Base-by-base conservation (phyloP, 257 asterid species). In the Nicotiana obtusifolia region DNA sequence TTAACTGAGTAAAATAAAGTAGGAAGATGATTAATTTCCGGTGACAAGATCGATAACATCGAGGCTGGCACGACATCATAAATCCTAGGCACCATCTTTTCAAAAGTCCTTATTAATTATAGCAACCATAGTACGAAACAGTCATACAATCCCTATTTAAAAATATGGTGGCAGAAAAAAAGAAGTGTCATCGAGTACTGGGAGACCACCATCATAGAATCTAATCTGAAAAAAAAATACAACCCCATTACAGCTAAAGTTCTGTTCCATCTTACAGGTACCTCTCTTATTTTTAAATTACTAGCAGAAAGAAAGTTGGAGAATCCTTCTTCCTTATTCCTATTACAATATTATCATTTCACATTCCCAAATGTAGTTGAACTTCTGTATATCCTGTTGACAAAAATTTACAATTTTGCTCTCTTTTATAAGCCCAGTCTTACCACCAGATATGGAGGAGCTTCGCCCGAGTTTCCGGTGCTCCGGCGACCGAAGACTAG, bases 191-290 rank as follows among this genome's bases (percentile, higher is more conserved):
- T 90, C 89, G 90, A 90, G 87, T 91, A 62, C 89, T 44, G 81
- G 81, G 84, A 71, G 82, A 82, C 83, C 88, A 76, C 85, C 86
- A 83, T 53, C 24, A 56, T 60, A 83, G 88, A 89, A 85, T 88
- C 92, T 87, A 56, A 28, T 16, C 82, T 81, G 61, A 56, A 80
- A 52, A 62, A 54, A 26, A 28, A 22, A 66, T 67, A 76, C 68
- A 76, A 30, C 84, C 71, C 71, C 84, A 83, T 83, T 86, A 88
- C 95, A 92, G 97, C 95, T 91, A 81, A 82, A 71, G 33, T 85
- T 82, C 88, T 81, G 85, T 49, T 35, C 81, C 81, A 57, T 73
- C 83, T 87, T 81, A 26, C 84, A 84, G 77, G 83, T 85, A 68
- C 78, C 73, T 24, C 78, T 19, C 67, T 67, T 83, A 22, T 19